Conservation (phyloP, 139 green algal genomes). For the Asterochloris sp. region DNA sequence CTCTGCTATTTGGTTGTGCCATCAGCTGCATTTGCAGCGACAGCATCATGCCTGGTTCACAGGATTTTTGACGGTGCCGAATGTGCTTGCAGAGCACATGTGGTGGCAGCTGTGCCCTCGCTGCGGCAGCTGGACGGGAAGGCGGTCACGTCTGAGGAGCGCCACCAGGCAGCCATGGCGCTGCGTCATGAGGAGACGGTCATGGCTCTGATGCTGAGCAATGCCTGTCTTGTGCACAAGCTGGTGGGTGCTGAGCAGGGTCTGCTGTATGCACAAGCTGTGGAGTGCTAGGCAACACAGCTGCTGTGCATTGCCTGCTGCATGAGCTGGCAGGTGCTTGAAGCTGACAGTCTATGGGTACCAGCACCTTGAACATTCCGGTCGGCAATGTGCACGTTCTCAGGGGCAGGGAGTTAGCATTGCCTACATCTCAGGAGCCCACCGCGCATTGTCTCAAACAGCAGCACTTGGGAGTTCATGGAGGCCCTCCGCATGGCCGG, state of each 20-base stretch:
- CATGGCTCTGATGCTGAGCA: constrained; percentile 60
- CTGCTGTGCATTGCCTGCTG: no score
- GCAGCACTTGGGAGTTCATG: no score
- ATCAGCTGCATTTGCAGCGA: no score
- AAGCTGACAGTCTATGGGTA: no score
- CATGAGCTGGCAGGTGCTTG: no score
- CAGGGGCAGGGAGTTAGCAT: no score
- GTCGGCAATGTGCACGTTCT: no score
- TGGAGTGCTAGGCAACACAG: background rate
- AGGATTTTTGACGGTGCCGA: background rate
- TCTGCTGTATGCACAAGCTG: background rate
- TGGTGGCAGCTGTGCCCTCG: constrained; percentile 30
- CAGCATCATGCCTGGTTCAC: background rate
- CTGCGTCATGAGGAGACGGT: constrained; percentile 49
- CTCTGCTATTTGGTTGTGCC: background rate
- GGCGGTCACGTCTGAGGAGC: constrained; percentile 45
- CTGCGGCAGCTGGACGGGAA: constrained; percentile 57
- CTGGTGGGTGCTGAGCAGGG: constrained; percentile 37
- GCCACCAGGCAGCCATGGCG: constrained; percentile 20
- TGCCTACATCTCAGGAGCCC: no score
- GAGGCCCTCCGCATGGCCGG: no score
- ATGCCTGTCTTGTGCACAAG: constrained; percentile 70
- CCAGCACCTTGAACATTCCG: no score
- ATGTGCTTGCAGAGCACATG: background rate
- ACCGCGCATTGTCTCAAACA: no score